Conservation (phyloP, 129 eudicot genomes). For the Artemisia argyi region DNA sequence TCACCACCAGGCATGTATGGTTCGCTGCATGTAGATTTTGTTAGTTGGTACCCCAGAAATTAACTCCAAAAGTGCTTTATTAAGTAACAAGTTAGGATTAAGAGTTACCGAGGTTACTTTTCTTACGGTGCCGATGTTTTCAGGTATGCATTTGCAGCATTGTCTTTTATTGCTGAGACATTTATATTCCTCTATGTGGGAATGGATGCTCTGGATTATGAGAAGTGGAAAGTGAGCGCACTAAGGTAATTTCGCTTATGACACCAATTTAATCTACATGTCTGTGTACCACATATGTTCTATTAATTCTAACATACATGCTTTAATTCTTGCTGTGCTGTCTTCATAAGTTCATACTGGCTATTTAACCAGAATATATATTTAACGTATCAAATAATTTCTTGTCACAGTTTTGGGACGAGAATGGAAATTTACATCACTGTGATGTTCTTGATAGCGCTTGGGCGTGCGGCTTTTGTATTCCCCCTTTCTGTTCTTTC, state of each 20-base stretch:
- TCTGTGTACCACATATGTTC: background rate
- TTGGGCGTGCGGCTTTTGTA: conserved; percentile 91
- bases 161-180: conserved; percentile 94
- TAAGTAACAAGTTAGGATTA: background rate
- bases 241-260: conserved; percentile 41
- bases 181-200: conserved; percentile 95
- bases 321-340: too few relatives aligned
- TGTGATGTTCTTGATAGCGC: conserved; percentile 49
- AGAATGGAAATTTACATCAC: conserved; percentile 56
- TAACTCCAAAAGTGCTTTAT: conserved; percentile 14
- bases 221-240: conserved; percentile 79
- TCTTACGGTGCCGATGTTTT: conserved; percentile 13
- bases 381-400: background rate
- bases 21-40: conserved; percentile 11
- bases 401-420: conserved; percentile 50
- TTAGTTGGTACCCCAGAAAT: background rate
- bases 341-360: background rate
- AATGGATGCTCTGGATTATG: conserved; percentile 71
- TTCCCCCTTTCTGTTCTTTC: conserved; percentile 78
- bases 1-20: conserved; percentile 65
- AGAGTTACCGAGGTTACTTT: background rate
- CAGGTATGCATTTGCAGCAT: conserved; percentile 89
- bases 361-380: background rate
- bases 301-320: too few relatives aligned
- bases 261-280: background rate